These are phyloP conservation scores for Mycena olivaceomarginata DNA, from an alignment of 768 basidiomycete genomes.

Conservation along the genomic window DNA sequence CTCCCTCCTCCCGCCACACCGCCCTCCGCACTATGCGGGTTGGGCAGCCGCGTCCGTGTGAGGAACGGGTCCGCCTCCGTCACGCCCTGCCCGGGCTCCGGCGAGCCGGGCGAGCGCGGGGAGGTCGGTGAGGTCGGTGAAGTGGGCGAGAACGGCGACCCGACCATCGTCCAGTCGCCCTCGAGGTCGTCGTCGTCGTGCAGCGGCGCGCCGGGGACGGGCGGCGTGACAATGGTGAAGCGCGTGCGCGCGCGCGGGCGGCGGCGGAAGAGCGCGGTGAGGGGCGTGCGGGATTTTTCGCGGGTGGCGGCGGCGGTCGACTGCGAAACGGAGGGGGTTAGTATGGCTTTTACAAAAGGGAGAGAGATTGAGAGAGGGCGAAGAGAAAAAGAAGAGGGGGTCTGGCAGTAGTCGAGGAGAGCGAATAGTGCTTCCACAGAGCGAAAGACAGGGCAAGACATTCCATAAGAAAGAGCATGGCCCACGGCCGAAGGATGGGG, in stretches of 20 bases:
- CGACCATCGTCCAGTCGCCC: slow-evolving; percentile 37
- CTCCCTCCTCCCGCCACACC: no score
- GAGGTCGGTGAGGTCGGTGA: slow-evolving; percentile 9
- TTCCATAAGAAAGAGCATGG: no score
- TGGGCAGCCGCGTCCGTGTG: slow-evolving; percentile 21
- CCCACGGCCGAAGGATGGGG: no score
- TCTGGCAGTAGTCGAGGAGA: not conserved
- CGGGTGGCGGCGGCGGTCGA: not conserved
- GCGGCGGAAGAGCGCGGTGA: slow-evolving; percentile 38
- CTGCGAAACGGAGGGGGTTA: not conserved
- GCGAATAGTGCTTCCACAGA: not conserved
- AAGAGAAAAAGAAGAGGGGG: not conserved
- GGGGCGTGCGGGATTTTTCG: slow-evolving; percentile 18
- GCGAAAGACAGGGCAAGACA: no score
- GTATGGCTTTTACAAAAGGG: not conserved
- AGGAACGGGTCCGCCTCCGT: slow-evolving; percentile 43
- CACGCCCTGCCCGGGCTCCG: slow-evolving; percentile 25
- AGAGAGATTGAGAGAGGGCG: not conserved
- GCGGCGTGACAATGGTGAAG: slow-evolving; percentile 43
- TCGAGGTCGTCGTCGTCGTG: slow-evolving; percentile 25
- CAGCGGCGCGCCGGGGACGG: slow-evolving; percentile 11
- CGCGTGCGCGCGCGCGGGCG: slow-evolving; percentile 37
- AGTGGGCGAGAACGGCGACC: not conserved
- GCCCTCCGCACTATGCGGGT: slow-evolving; percentile 18
- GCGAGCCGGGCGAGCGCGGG: not conserved